These are phyloP conservation scores for Thalassiosira exigua DNA, from an alignment of 352 stramenopile genomes.

Conservation along the genomic window DNA sequence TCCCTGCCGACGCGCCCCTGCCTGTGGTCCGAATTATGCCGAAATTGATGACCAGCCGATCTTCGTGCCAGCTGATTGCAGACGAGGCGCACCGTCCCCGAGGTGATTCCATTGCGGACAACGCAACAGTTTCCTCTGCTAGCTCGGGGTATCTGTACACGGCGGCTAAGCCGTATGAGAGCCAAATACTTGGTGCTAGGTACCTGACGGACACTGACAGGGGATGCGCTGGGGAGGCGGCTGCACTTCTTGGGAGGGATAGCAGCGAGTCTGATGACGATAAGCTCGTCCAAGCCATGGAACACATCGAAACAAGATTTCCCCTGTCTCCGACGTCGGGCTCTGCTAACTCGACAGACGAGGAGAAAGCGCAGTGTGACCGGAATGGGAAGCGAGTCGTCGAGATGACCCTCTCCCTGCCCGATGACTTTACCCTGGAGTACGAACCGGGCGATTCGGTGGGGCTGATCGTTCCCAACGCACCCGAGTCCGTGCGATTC, in stretches of 20 bases:
- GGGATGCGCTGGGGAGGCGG: conserved; percentile 56
- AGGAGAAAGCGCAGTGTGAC: conserved; percentile 40
- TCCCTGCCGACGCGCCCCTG: conserved; percentile 33
- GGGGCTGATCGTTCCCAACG: conserved; percentile 81
- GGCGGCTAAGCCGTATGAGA: conserved; percentile 70
- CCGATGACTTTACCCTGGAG: conserved; percentile 79
- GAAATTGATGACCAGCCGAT: conserved; percentile 54
- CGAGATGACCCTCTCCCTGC: conserved; percentile 77
- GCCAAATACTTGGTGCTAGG: conserved; percentile 61
- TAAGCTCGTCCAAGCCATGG: conserved; percentile 36
- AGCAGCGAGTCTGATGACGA: conserved; percentile 29
- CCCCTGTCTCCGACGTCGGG: conserved; percentile 24
- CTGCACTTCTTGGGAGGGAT: too few species aligned
- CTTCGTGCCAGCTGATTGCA: conserved; percentile 69
- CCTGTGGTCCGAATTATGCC: conserved; percentile 54
- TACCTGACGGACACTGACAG: conserved; percentile 79
- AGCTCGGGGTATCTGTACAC: conserved; percentile 69
- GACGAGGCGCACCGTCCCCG: conserved; percentile 42
- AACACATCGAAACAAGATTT: conserved; percentile 60
- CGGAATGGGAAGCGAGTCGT: conserved; percentile 85
- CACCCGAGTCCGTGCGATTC: conserved; percentile 58
- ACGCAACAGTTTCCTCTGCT: conserved; percentile 64
- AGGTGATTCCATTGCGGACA: conserved; percentile 48
- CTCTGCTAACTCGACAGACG: conserved; percentile 11
- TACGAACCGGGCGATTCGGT: conserved; percentile 87